A percentile compares a stretch with the other conserved stretches of the same genome.
phyloP scores from a whole-genome alignment of 768 basidiomycete species.

The Amanita molliuscula region DNA sequence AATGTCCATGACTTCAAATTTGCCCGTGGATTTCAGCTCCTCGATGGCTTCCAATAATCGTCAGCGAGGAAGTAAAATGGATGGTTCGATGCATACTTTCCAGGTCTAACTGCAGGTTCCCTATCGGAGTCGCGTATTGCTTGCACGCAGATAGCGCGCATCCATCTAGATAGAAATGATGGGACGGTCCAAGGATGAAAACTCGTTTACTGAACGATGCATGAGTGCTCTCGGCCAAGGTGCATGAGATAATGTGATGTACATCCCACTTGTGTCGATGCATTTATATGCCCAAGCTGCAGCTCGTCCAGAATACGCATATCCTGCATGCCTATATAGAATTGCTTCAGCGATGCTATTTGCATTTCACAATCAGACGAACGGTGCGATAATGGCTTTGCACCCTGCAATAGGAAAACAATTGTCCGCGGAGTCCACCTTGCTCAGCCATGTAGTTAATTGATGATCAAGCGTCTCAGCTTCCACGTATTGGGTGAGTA shows the following conservation, averaged over 20 bases:
- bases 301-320: slow-evolving; percentile 85
- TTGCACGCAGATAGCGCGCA: slow-evolving; percentile 80
- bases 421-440: slow-evolving; percentile 31
- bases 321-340: slow-evolving; percentile 78
- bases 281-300: slow-evolving; percentile 96
- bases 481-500: slow-evolving; percentile 18
- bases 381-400: slow-evolving; percentile 96
- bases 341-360: neutral
- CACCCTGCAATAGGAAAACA: slow-evolving; percentile 52
- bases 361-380: slow-evolving; percentile 20
- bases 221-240: slow-evolving; percentile 4
- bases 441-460: slow-evolving; percentile 52
- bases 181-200: slow-evolving; percentile 93
- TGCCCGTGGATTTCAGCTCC: slow-evolving; percentile 51
- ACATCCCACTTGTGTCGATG: slow-evolving; percentile 80
- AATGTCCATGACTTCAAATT: slow-evolving; percentile 59
- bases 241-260: slow-evolving; percentile 17
- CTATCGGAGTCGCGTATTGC: slow-evolving; percentile 79
- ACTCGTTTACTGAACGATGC: slow-evolving; percentile 61
- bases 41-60: slow-evolving; percentile 40
- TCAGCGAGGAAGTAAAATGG: slow-evolving; percentile 3
- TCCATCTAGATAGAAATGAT: slow-evolving; percentile 78
- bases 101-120: slow-evolving; percentile 67
- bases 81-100: slow-evolving; percentile 44
- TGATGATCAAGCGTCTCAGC: slow-evolving; percentile 48